Base-by-base conservation (phyloP, 2,329 filamentous ascomycete genomes). In the Scortechinia acanthostroma region DNA sequence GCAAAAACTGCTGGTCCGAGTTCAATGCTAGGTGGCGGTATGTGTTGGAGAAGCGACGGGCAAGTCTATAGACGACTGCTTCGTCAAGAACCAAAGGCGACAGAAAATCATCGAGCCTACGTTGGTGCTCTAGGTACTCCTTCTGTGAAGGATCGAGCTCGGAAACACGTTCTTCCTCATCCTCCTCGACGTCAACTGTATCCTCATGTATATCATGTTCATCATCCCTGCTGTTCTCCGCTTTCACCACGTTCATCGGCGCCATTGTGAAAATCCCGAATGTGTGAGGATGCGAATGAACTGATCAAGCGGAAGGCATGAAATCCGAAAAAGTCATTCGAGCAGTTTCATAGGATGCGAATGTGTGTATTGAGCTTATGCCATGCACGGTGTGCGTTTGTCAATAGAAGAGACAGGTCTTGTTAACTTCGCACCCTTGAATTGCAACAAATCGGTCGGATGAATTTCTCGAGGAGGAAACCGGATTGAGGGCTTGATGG, bases 1-100 rank as follows among this genome's bases (percentile, higher is more conserved):
- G 67, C 23, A 83, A 58, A 52, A 82, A 83, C 55, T 82, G 77
- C 30, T 73, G 62, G 19, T 60, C 48, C 1, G 76, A 77, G 25
- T 76, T 60, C 46, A 71, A 69, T 19, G 78, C 73, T 42, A 83
- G 62, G 4, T 61, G 53, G 19, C 57, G 59, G 52, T 78, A 83
- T 20, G 65, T 71, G 13, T 53, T 50, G 44, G 65, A 59, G 37
- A 83, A 68, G 43, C 65, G 65, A 28, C 56, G 60, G 3, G 77
- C 71, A 42, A 83, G 64, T 21, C 57, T 52, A 48, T 71, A 58
- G 25, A 74, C 64, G 42, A 61, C 71, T 2, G 63, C 54, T 20
- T 64, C 52, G 52, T 78, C 67, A 48, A 81, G 62, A 19, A 56
- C 58, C 16, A 82, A 62, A 17, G 76, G 75, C 46, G 57, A 53